Conservation (phyloP, 148 eudicot genomes). For the Persicaria maculosa region DNA sequence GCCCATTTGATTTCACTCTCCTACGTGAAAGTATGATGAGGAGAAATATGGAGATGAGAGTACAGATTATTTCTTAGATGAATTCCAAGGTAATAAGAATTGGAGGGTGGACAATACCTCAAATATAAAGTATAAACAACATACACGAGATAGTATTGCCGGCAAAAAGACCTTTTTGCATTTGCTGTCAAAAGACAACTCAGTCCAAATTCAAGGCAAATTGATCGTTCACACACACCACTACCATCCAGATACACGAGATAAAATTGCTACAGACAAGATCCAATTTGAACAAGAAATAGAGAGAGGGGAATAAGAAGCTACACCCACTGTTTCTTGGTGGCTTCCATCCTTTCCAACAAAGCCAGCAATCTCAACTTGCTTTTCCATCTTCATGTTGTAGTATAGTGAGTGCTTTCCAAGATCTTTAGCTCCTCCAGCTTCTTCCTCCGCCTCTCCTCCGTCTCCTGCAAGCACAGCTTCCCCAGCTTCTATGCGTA, state of each 20-base stretch:
- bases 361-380: constrained; percentile 66
- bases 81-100: neutral
- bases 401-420: constrained; percentile 59
- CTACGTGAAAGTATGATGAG: constrained; percentile 22
- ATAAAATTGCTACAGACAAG: neutral
- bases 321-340: constrained; percentile 63
- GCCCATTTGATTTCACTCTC: constrained; percentile 51
- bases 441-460: constrained; percentile 30
- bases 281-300: neutral
- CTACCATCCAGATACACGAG: neutral
- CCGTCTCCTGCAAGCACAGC: constrained; percentile 58
- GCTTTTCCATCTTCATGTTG: constrained; percentile 80
- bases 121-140: constrained; percentile 13
- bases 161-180: neutral
- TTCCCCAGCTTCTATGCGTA: constrained; percentile 55
- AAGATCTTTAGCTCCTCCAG: constrained; percentile 60
- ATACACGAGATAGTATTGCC: neutral
- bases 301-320: neutral
- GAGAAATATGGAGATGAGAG: neutral
- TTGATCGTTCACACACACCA: constrained; percentile 4
- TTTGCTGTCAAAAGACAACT: neutral
- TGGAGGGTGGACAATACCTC: constrained; percentile 29
- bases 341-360: constrained; percentile 71
- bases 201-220: neutral
- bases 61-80: neutral